Percentiles rank a stretch among this genome's conserved stretches.
Evolutionary conservation across 1,284 basidiomycete species (phyloP).

Genomic region (Marasmius tenuissimus): DNA sequence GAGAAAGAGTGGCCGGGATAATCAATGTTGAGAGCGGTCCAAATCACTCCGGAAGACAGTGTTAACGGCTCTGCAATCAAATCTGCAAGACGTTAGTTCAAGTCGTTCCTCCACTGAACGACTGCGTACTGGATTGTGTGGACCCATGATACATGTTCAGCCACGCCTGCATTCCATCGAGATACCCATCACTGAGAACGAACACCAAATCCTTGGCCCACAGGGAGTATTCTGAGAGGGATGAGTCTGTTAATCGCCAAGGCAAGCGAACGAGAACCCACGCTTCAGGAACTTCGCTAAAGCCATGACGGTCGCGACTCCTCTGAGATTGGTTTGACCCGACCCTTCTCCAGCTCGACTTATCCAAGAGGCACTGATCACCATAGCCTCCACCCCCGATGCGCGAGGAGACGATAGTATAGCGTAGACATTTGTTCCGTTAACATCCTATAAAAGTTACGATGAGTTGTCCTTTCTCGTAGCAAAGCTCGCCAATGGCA

Average conservation of each 20-base stretch:
- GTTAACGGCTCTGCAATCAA: constrained; percentile 62
- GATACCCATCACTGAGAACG: constrained; percentile 85
- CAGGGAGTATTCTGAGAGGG: constrained; percentile 73
- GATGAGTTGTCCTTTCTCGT: not conserved
- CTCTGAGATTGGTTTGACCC: constrained; percentile 78
- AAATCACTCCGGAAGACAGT: constrained; percentile 80
- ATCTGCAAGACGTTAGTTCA: constrained; percentile 40
- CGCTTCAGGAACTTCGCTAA: constrained; percentile 84
- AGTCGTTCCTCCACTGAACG: not conserved
- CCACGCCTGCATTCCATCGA: constrained; percentile 94
- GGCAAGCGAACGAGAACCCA: constrained; percentile 31
- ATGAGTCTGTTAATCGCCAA: not conserved
- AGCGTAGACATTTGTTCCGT: constrained; percentile 83
- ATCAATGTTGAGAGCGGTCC: constrained; percentile 94
- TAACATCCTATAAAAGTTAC: constrained; percentile 21
- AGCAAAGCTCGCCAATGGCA: not conserved
- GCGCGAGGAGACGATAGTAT: constrained; percentile 81
- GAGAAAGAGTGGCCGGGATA: constrained; percentile 97
- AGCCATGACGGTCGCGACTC: constrained; percentile 81
- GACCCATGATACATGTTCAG: constrained; percentile 79
- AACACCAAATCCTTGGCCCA: constrained; percentile 96
- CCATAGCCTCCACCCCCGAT: constrained; percentile 88
- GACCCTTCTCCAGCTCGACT: constrained; percentile 61
- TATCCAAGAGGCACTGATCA: constrained; percentile 88
- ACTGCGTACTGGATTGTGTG: constrained; percentile 58